phyloP scores from a whole-genome alignment of 2,329 filamentous ascomycete genomes.

The Atkinsonella texensis region DNA sequence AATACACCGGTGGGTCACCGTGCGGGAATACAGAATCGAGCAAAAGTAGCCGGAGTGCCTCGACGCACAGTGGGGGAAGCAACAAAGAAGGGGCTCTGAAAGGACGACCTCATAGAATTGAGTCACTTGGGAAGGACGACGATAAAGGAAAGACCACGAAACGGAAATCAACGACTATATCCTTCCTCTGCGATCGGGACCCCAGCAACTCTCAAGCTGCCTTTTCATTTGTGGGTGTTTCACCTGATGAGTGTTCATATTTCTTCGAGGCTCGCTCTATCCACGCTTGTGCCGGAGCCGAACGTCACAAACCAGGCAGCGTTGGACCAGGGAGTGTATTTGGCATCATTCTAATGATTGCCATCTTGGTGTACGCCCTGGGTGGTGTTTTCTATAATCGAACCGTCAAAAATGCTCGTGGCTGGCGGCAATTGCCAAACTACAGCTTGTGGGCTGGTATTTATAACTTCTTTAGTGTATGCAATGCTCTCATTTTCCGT shows the following conservation, averaged over 20 bases:
- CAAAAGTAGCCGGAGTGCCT: constrained; percentile 8
- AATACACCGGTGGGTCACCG: constrained; percentile 66
- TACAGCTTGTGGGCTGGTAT: constrained; percentile 87
- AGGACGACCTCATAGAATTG: constrained; percentile 6
- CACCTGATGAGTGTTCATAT: constrained; percentile 86
- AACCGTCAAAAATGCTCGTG: constrained; percentile 84
- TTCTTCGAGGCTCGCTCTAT: constrained; percentile 86
- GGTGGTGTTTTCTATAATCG: constrained; percentile 94
- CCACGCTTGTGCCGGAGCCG: constrained; percentile 61
- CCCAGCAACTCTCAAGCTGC: constrained; percentile 54
- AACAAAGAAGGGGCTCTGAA: neutral
- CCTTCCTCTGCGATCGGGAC: constrained; percentile 85
- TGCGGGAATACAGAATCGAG: constrained; percentile 40
- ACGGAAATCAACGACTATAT: constrained; percentile 75
- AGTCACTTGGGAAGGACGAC: constrained; percentile 20
- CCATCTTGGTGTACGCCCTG: constrained; percentile 76
- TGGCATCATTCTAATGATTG: constrained; percentile 66
- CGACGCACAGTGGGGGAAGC: neutral
- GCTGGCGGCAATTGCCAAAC: constrained; percentile 92
- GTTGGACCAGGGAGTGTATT: constrained; percentile 68
- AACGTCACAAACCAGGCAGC: constrained; percentile 61
- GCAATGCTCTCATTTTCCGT: constrained; percentile 21
- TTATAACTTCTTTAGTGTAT: constrained; percentile 64
- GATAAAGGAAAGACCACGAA: constrained; percentile 19
- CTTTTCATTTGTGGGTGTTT: constrained; percentile 70